Conservation (phyloP, 208 protist genomes). For the Naegleria lovaniensis region DNA sequence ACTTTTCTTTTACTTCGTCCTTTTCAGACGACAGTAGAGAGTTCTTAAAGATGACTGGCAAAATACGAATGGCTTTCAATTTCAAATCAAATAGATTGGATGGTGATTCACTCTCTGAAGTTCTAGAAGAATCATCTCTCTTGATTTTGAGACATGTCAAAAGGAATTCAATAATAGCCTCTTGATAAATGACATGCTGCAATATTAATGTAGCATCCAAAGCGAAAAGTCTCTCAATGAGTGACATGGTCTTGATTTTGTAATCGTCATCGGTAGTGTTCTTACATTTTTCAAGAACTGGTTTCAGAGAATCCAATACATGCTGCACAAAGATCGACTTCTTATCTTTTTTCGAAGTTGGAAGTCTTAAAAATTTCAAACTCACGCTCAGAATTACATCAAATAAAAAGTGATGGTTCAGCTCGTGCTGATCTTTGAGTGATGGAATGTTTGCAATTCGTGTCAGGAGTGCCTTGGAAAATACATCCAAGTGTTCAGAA, state of each 20-base stretch:
- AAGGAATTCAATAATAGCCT: neutral
- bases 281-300: neutral
- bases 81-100: neutral
- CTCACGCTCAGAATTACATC: conserved; percentile 30
- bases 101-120: neutral
- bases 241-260: neutral
- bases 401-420: conserved; percentile 33
- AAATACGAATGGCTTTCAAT: neutral
- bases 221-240: neutral
- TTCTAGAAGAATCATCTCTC: neutral
- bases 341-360: neutral
- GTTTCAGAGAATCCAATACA: neutral
- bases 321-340: neutral
- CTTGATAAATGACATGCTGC: neutral
- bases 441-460: neutral
- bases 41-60: neutral
- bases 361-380: neutral
- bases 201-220: neutral
- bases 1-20: too few relatives aligned
- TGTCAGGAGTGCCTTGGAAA: neutral
- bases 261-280: neutral
- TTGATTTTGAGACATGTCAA: neutral
- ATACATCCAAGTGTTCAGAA: neutral
- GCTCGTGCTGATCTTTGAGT: too few relatives aligned
- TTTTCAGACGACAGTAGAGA: neutral